A percentile compares a stretch with the other conserved stretches of the same genome.
Conservation (phyloP, 1,284 basidiomycete genomes). For the Cryptococcus maquisensis region DNA sequence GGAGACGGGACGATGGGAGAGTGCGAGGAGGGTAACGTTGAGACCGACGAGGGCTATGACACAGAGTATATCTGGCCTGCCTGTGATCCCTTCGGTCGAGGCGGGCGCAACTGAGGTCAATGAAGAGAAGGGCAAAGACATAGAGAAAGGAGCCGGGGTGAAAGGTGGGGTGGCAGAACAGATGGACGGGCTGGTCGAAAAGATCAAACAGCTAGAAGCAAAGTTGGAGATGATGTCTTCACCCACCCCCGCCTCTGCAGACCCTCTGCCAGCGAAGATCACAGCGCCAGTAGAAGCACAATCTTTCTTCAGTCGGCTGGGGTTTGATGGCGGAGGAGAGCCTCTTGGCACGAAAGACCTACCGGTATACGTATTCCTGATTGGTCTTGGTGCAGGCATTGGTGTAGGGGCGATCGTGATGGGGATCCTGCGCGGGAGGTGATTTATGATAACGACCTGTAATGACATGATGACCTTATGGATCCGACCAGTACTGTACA, state of each 20-base stretch:
- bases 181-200: conserved; percentile 14
- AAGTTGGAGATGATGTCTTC: conserved; percentile 14
- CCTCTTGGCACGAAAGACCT: conserved; percentile 18
- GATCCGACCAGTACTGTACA: too few species aligned
- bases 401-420: conserved; percentile 36
- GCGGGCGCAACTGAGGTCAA: background rate
- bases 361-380: conserved; percentile 35
- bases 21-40: conserved; percentile 15
- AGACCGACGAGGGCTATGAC: conserved; percentile 6
- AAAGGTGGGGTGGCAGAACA: conserved; percentile 20
- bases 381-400: conserved; percentile 35
- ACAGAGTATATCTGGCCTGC: background rate
- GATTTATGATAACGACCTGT: too few species aligned
- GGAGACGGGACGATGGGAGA: conserved; percentile 13
- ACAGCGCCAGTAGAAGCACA: background rate
- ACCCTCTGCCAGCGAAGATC: background rate
- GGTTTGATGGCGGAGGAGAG: conserved; percentile 6
- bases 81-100: background rate
- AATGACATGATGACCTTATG: too few species aligned
- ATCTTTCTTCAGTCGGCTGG: conserved; percentile 16
- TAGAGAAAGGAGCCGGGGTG: conserved; percentile 5
- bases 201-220: conserved; percentile 27
- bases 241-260: background rate
- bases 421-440: conserved; percentile 22
- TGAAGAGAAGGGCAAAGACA: background rate